Evolutionary conservation across 129 eudicot genomes (phyloP).

Genomic region (Solidago caesia): DNA sequence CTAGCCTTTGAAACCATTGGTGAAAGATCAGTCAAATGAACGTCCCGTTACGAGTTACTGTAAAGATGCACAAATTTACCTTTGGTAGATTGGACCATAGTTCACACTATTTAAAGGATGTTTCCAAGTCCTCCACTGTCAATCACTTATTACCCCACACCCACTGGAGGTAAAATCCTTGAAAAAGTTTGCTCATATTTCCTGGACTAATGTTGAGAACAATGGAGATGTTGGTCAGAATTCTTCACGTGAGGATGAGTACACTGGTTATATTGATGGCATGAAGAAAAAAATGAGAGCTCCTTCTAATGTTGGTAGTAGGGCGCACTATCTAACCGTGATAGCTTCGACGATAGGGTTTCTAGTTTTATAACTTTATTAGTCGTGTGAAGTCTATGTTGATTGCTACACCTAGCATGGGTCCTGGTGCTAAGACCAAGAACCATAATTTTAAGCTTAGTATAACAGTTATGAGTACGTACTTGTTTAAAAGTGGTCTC

Average conservation of each 20-base stretch:
- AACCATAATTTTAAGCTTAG: not conserved
- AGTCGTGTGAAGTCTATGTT: constrained; percentile 41
- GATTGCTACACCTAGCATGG: constrained; percentile 26
- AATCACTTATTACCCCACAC: not conserved
- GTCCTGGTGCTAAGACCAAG: not conserved
- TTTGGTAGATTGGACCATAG: constrained; percentile 14
- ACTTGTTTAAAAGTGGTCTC: not conserved
- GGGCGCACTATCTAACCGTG: too few relatives aligned
- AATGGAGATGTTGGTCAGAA: not conserved
- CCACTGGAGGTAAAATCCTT: constrained; percentile 15
- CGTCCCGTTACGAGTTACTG: not conserved
- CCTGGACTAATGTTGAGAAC: not conserved
- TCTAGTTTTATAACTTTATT: constrained; percentile 42
- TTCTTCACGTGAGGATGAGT: constrained; percentile 25
- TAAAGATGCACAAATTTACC: constrained; percentile 14
- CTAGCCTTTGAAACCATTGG: constrained; percentile 6
- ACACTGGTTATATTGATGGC: constrained; percentile 28
- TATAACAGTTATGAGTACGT: not conserved
- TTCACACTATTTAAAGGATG: constrained; percentile 11
- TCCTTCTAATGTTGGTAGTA: not conserved
- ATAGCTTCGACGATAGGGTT: constrained; percentile 1
- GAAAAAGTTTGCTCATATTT: not conserved
- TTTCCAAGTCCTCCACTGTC: not conserved
- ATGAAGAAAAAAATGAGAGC: constrained; percentile 12
- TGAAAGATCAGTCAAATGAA: constrained; percentile 1